Conservation (phyloP, 495 filamentous ascomycete genomes). For the Daldinia grandis region DNA sequence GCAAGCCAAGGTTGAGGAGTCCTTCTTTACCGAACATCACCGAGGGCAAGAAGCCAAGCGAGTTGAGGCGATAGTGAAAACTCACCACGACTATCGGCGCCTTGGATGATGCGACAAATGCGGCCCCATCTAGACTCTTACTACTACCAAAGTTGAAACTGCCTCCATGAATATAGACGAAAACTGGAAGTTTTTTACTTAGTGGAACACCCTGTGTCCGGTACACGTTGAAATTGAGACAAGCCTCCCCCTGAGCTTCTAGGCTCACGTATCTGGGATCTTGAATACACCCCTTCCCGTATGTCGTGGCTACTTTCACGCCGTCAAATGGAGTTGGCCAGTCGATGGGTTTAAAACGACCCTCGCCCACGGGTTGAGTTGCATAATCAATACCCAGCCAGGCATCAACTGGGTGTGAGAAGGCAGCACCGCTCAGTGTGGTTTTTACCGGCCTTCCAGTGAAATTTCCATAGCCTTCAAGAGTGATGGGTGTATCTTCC, state of each 20-base stretch:
- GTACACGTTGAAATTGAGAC: constrained; percentile 61
- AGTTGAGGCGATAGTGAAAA: constrained; percentile 72
- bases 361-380: constrained; percentile 33
- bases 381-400: constrained; percentile 42
- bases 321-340: constrained; percentile 33
- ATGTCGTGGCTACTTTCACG: constrained; percentile 24
- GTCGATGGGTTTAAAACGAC: constrained; percentile 32
- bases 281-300: constrained; percentile 33
- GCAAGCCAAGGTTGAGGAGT: constrained; percentile 69
- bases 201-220: constrained; percentile 46
- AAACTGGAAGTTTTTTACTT: constrained; percentile 60
- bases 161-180: constrained; percentile 65
- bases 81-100: constrained; percentile 65
- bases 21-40: constrained; percentile 61
- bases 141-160: constrained; percentile 59
- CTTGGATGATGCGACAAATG: constrained; percentile 61
- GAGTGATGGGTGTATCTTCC: constrained; percentile 19
- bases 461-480: constrained; percentile 35
- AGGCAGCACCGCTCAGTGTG: constrained; percentile 26
- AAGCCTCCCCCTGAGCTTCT: constrained; percentile 53
- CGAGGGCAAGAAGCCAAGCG: constrained; percentile 71
- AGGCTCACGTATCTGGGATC: constrained; percentile 21
- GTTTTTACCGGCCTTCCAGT: constrained; percentile 25
- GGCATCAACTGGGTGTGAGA: constrained; percentile 34
- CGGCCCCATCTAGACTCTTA: constrained; percentile 53